These are phyloP conservation scores for Besnoitia besnoiti DNA, from an alignment of 169 alveolate species.

Conservation along the genomic window DNA sequence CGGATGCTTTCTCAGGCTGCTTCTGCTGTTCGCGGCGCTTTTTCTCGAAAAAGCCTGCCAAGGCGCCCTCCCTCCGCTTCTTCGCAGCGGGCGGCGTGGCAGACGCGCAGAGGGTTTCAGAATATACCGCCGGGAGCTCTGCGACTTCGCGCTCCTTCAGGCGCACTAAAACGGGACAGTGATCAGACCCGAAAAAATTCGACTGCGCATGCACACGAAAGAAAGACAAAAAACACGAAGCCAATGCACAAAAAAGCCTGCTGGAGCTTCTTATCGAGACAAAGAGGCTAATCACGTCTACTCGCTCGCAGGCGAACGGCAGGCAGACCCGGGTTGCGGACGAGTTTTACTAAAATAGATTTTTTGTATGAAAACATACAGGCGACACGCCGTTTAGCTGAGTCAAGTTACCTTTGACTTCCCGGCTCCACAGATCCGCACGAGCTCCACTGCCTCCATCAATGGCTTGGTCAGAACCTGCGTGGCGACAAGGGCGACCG, in stretches of 20 bases:
- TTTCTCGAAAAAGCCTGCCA: background rate
- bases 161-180: slow-evolving; percentile 54
- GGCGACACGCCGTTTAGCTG: too few species aligned
- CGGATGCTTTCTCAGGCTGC: background rate
- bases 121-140: background rate
- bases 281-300: background rate
- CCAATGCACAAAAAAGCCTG: too few species aligned
- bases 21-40: background rate
- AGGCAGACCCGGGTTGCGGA: background rate
- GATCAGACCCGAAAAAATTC: slow-evolving; percentile 57
- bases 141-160: background rate
- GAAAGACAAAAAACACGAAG: too few species aligned
- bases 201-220: background rate
- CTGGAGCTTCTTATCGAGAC: background rate
- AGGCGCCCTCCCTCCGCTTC: background rate
- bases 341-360: background rate
- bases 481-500: background rate
- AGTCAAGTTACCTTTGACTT: background rate
- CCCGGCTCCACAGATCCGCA: slow-evolving; percentile 22
- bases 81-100: background rate
- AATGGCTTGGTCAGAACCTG: background rate
- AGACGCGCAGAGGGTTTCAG: background rate
- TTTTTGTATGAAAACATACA: background rate
- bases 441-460: slow-evolving; percentile 1
- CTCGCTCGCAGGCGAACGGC: background rate